Conservation (phyloP, 2,329 filamentous ascomycete species). For the Aaosphaeria arxii region DNA sequence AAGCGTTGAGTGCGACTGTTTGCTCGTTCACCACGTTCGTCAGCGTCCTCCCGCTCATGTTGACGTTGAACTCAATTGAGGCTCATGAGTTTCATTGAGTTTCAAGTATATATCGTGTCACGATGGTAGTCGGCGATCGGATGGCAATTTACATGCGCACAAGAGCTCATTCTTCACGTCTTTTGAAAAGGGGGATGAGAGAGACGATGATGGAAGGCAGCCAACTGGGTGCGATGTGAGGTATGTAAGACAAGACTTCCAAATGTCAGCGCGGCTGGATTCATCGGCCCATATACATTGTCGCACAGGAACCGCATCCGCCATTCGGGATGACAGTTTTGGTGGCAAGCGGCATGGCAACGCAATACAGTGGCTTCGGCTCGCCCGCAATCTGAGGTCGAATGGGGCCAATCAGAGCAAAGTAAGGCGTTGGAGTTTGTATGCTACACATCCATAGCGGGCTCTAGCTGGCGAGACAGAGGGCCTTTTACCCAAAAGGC, state of each 20-base stretch:
- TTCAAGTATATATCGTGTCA: too few species aligned
- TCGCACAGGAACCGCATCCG: constrained; percentile 17
- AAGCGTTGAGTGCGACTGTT: constrained; percentile 47
- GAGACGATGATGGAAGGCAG: constrained; percentile 1
- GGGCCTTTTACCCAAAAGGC: constrained; percentile 21
- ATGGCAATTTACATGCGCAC: too few species aligned
- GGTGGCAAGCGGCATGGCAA: constrained; percentile 34
- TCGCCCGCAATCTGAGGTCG: constrained; percentile 12
- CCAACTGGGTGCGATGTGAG: constrained; percentile 4
- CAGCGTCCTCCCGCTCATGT: constrained; percentile 37
- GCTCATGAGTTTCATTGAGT: too few species aligned
- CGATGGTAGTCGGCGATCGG: too few species aligned
- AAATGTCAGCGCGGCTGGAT: constrained; percentile 31
- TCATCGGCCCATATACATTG: constrained; percentile 23
- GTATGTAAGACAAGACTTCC: constrained; percentile 21
- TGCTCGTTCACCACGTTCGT: constrained; percentile 42
- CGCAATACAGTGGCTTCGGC: constrained; percentile 26
- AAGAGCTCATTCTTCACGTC: too few species aligned
- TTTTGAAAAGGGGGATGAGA: constrained; percentile 2
- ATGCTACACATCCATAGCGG: constrained; percentile 18
- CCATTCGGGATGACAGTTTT: constrained; percentile 15
- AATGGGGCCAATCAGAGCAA: constrained; percentile 22
- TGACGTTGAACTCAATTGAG: neutral
- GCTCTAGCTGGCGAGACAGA: constrained; percentile 6
- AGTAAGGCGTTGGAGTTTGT: constrained; percentile 12